phyloP scores from a whole-genome alignment of 768 basidiomycete genomes.

The Symmetrospora coprosmae region DNA sequence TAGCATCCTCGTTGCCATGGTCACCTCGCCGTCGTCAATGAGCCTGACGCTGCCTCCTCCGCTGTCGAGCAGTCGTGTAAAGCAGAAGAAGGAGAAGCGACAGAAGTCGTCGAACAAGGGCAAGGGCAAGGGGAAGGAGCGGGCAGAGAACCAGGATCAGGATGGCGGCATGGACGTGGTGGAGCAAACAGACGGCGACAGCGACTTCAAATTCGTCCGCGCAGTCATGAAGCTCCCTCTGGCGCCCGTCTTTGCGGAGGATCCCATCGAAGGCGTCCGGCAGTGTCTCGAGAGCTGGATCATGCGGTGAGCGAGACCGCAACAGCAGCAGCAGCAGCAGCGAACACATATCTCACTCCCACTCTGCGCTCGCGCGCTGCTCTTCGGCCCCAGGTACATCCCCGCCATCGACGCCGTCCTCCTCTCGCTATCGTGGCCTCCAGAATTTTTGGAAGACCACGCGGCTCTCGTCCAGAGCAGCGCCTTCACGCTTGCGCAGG shows the following conservation, averaged over 20 bases:
- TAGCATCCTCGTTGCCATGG: no score
- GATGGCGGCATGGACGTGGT: no score
- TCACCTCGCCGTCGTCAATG: no score
- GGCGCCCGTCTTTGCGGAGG: conserved; percentile 31
- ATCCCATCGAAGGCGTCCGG: conserved; percentile 37
- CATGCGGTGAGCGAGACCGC: conserved; percentile 41
- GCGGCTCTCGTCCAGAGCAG: conserved; percentile 28
- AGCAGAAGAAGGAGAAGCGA: no score
- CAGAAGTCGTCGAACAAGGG: no score
- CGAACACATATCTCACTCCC: not conserved
- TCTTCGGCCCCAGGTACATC: conserved; percentile 36
- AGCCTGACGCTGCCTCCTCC: no score
- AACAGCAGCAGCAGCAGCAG: no score
- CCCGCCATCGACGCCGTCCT: conserved; percentile 39
- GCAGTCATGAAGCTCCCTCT: conserved; percentile 30
- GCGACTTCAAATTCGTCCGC: conserved; percentile 30
- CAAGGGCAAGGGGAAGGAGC: no score
- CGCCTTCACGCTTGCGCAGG: conserved; percentile 37
- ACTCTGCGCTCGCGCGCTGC: not conserved
- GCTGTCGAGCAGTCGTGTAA: no score
- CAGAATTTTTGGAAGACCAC: conserved; percentile 35
- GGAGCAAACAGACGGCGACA: no score
- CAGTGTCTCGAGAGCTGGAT: conserved; percentile 41
- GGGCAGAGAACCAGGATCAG: no score
- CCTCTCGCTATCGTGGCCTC: conserved; percentile 35